phyloP scores from a whole-genome alignment of 2,329 filamentous ascomycete species.

The Diplodia sapinea region DNA sequence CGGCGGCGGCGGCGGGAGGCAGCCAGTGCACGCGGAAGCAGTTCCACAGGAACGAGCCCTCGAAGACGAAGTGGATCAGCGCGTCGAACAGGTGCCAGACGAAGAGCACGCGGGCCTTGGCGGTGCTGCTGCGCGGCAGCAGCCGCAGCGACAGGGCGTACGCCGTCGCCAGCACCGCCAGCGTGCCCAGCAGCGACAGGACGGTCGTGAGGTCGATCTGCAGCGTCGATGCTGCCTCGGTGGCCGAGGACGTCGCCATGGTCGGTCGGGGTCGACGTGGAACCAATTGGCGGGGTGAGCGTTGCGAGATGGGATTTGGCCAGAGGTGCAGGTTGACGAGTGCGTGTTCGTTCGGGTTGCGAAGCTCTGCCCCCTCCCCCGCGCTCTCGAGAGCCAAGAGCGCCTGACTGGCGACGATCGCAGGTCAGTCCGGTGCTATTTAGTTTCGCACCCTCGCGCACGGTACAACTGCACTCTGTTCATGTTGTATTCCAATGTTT shows the following conservation, averaged over 20 bases:
- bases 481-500: conserved; percentile 26
- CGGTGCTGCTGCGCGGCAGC: conserved; percentile 60
- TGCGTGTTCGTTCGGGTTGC: conserved; percentile 3
- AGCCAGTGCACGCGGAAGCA: conserved; percentile 77
- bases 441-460: background rate
- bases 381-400: background rate
- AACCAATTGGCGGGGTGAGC: conserved; percentile 60
- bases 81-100: conserved; percentile 95
- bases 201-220: conserved; percentile 58
- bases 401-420: background rate
- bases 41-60: conserved; percentile 90
- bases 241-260: conserved; percentile 60
- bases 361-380: background rate
- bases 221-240: conserved; percentile 55
- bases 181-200: conserved; percentile 60
- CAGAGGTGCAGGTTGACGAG: conserved; percentile 28
- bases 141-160: conserved; percentile 56
- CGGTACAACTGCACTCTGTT: background rate
- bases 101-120: conserved; percentile 76
- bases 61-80: conserved; percentile 87
- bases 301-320: conserved; percentile 17
- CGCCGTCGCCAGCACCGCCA: conserved; percentile 61
- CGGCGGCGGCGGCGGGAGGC: conserved; percentile 32
- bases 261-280: conserved; percentile 49
- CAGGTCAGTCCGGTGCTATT: conserved; percentile 1